A percentile compares a stretch with the other conserved stretches of the same genome.
Conservation (phyloP, 352 stramenopile genomes). For the Phytophthora kernoviae region DNA sequence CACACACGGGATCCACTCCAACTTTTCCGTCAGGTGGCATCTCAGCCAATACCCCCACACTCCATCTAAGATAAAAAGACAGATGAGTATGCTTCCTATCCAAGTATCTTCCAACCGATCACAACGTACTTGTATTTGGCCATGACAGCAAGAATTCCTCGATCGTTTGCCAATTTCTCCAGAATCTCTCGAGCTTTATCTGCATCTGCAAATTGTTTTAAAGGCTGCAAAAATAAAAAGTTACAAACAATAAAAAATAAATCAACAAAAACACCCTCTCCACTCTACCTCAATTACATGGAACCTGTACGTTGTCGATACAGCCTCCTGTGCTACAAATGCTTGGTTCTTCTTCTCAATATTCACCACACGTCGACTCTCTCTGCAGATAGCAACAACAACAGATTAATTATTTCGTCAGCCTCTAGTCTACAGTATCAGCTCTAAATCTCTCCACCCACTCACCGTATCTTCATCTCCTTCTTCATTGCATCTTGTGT, state of each 20-base stretch:
- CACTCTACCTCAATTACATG: slow-evolving; percentile 56
- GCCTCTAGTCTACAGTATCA: no score
- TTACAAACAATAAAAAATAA: no score
- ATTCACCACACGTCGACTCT: slow-evolving; percentile 57
- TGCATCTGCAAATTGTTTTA: slow-evolving; percentile 60
- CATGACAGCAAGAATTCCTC: slow-evolving; percentile 89
- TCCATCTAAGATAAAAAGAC: slow-evolving; percentile 59
- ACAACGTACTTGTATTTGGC: slow-evolving; percentile 79
- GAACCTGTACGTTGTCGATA: slow-evolving; percentile 65
- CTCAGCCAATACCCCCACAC: slow-evolving; percentile 83
- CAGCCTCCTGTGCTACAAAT: slow-evolving; percentile 40
- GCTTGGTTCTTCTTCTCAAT: slow-evolving; percentile 58
- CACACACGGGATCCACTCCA: slow-evolving; percentile 83
- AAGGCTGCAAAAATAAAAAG: slow-evolving; percentile 12
- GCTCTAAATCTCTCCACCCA: not conserved
- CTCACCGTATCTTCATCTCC: slow-evolving; percentile 55
- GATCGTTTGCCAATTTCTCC: slow-evolving; percentile 83
- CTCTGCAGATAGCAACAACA: slow-evolving; percentile 28
- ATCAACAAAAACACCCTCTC: no score
- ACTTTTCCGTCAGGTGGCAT: slow-evolving; percentile 93
- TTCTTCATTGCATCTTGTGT: slow-evolving; percentile 41
- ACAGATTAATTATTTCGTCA: slow-evolving; percentile 1
- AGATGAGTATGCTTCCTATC: slow-evolving; percentile 2
- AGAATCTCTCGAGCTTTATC: slow-evolving; percentile 79
- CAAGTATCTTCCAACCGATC: not conserved